These are phyloP conservation scores for Physaria fendleri DNA, from an alignment of 345 rosid genomes.

Conservation along the genomic window DNA sequence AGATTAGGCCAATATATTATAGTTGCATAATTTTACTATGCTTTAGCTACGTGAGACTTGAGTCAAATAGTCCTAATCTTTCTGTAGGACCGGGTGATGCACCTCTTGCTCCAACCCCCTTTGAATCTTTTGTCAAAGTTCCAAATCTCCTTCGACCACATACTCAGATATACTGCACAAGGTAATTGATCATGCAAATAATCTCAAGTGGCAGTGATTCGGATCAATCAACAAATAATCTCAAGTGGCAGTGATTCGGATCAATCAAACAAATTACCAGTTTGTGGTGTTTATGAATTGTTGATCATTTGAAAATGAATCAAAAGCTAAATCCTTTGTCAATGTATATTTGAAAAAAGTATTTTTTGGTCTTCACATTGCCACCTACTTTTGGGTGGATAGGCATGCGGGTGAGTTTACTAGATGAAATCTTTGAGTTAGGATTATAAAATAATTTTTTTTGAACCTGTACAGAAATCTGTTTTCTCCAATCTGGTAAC, in stretches of 20 bases:
- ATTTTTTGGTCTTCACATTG: neutral
- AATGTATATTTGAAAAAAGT: neutral
- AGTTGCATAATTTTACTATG: neutral
- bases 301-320: neutral
- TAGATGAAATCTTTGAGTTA: neutral
- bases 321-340: neutral
- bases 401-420: neutral
- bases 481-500: neutral
- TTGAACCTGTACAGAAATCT: neutral
- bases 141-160: constrained; percentile 87
- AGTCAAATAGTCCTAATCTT: constrained; percentile 13
- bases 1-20: neutral
- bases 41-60: neutral
- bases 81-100: constrained; percentile 74
- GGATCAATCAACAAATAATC: no score
- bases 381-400: neutral
- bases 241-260: neutral
- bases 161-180: constrained; percentile 89
- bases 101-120: constrained; percentile 85
- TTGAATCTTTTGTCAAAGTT: constrained; percentile 93
- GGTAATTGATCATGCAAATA: constrained; percentile 41
- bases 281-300: neutral
- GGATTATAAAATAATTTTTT: neutral
- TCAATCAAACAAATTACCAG: neutral
- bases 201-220: neutral